A percentile compares a stretch with the other conserved stretches of the same genome.
Evolutionary conservation across 345 rosid species (phyloP).

Genomic region (Ceriops tagal): DNA sequence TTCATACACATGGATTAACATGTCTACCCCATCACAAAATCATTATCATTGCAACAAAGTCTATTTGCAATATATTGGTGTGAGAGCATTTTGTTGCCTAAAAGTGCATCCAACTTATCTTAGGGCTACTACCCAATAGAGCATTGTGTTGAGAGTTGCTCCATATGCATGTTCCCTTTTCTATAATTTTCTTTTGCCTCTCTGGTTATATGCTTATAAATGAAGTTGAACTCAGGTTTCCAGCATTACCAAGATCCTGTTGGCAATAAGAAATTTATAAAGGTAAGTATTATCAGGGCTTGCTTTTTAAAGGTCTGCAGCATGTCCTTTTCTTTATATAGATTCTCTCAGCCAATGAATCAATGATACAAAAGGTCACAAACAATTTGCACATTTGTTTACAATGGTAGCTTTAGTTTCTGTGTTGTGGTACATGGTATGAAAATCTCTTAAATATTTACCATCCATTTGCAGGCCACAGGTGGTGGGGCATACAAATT

Average conservation of each 20-base stretch:
- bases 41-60: neutral
- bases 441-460: conserved; percentile 16
- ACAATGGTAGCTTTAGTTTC: too few relatives aligned
- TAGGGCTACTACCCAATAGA: neutral
- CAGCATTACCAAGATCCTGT: conserved; percentile 34
- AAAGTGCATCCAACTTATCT: neutral
- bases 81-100: neutral
- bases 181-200: conserved; percentile 2
- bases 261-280: conserved; percentile 42
- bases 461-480: conserved; percentile 67
- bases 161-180: neutral
- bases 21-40: too few relatives aligned
- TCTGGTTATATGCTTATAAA: conserved; percentile 24
- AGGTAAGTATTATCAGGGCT: conserved; percentile 44
- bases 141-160: conserved; percentile 7
- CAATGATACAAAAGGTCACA: too few relatives aligned
- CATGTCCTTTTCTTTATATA: too few relatives aligned
- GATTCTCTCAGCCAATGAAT: too few relatives aligned
- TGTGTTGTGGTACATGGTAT: neutral
- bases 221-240: conserved; percentile 52
- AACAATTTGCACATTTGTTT: too few relatives aligned
- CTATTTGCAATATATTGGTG: neutral
- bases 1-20: neutral
- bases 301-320: neutral
- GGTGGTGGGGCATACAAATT: conserved; percentile 98